Base-by-base conservation (phyloP, 2,329 filamentous ascomycete species). In the Anisogramma anomala region DNA sequence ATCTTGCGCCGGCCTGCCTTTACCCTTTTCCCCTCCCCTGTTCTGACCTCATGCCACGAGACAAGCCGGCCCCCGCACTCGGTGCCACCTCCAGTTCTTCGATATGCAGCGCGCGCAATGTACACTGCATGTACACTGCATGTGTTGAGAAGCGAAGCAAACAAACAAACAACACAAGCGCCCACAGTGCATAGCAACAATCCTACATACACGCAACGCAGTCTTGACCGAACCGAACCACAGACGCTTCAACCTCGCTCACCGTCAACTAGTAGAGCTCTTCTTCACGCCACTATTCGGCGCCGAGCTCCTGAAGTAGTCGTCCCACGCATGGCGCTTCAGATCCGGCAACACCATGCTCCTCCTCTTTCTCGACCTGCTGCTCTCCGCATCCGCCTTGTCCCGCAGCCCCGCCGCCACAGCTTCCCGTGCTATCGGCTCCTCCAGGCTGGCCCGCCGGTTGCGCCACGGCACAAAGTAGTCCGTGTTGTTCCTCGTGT, bases 251-350 rank as follows among this genome's bases (percentile, higher is more conserved):
- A n/a, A 17, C n/a, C 27, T 27, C 36, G 13, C 25, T 13, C 32
- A 7, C n/a, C 8, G n/a, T 39, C 34, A 43, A 15, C 33, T 30
- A 4, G 40, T 28, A 1, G 27, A 20, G 13, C 48, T 28, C 41
- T 36, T 46, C 30, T 42, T 38, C 36, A 28, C 32, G 19, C 39
- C 33, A 33, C 39, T 30, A 41, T 39, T 41, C 30, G 42, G 28
- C 34, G 38, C 39, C 35, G 42, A 47, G 4, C 45, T 47, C 39
- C 46, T 49, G 30, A 58, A 33, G 18, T 52, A 55, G 41, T 59
- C 56, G 10, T 53, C 53, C 56, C 56, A 58, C 13, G 56, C 57
- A 39, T 54, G 55, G 3, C 54, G 52, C 36, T 48, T 50, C 13
- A 53, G 50, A 3, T 53, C 50, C 39, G 33, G 48, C 14, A 38